phyloP scores from a whole-genome alignment of 75 land plant species.

The Picea sitchensis region DNA sequence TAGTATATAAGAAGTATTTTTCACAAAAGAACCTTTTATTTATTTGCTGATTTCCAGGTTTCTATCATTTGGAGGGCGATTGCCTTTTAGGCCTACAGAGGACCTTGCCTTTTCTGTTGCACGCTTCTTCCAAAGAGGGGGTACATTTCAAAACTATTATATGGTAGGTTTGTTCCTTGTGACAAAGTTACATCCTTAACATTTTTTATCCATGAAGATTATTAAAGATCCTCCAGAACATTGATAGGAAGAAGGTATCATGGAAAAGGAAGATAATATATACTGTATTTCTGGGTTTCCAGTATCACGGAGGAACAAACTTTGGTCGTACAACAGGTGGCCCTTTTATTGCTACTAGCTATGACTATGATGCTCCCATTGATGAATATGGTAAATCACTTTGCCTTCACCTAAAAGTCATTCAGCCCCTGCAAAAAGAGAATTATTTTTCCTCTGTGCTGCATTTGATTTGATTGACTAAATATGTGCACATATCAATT shows the following conservation, averaged over 20 bases:
- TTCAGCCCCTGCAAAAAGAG: background rate
- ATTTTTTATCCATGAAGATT: background rate
- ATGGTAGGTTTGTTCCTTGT: conserved; percentile 32
- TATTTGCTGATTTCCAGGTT: conserved; percentile 18
- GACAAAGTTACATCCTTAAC: background rate
- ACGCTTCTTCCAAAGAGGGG: conserved; percentile 51
- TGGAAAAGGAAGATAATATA: background rate
- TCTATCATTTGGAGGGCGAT: conserved; percentile 17
- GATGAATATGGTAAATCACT: conserved; percentile 78
- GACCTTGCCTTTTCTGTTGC: conserved; percentile 66
- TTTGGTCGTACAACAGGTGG: conserved; percentile 79
- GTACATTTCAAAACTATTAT: conserved; percentile 62
- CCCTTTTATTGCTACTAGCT: conserved; percentile 75
- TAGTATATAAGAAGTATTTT: background rate
- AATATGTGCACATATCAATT: background rate
- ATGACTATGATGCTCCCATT: conserved; percentile 82
- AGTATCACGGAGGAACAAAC: conserved; percentile 77
- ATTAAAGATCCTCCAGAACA: too few relatives aligned
- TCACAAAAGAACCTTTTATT: background rate
- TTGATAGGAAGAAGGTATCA: background rate
- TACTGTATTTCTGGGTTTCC: background rate
- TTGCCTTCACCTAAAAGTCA: background rate
- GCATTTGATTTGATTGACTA: background rate
- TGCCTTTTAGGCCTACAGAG: conserved; percentile 47
- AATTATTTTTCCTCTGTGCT: background rate